Percentiles rank a stretch among this genome's conserved stretches.
Conservation (phyloP, 257 asterid species). For the Petunia axillaris region DNA sequence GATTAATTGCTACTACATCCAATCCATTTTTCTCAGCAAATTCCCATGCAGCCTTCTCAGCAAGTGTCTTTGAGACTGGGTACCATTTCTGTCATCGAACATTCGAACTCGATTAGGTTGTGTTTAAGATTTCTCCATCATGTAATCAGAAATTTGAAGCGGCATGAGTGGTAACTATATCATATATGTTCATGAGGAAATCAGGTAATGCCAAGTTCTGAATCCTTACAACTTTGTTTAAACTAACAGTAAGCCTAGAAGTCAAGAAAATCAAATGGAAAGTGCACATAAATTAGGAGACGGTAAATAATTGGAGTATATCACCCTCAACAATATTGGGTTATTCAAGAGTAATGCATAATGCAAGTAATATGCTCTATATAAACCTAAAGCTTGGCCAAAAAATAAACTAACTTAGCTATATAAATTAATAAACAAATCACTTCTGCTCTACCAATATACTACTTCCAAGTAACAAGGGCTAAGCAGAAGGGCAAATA, state of each 20-base stretch:
- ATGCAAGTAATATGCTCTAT: neutral
- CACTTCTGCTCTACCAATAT: neutral
- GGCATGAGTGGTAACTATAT: neutral
- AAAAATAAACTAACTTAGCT: too few relatives aligned
- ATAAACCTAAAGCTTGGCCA: neutral
- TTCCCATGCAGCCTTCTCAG: slow-evolving; percentile 87
- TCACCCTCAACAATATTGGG: neutral
- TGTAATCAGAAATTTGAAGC: neutral
- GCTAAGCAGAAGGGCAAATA: neutral
- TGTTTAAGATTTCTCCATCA: neutral
- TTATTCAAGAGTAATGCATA: neutral
- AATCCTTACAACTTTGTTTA: neutral
- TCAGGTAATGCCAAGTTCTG: neutral
- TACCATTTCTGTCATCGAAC: slow-evolving; percentile 72
- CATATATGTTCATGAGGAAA: neutral
- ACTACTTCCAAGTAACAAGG: neutral
- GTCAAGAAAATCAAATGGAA: neutral
- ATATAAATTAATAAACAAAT: neutral
- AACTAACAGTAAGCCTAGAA: neutral
- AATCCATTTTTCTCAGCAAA: slow-evolving; percentile 60
- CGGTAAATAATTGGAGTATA: slow-evolving; percentile 3
- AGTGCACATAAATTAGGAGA: neutral
- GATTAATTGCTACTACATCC: slow-evolving; percentile 80
- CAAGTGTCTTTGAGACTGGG: slow-evolving; percentile 85
- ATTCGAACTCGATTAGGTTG: neutral